Conservation (phyloP, 108 stramenopile genomes). For the Nitzschia inconspicua region DNA sequence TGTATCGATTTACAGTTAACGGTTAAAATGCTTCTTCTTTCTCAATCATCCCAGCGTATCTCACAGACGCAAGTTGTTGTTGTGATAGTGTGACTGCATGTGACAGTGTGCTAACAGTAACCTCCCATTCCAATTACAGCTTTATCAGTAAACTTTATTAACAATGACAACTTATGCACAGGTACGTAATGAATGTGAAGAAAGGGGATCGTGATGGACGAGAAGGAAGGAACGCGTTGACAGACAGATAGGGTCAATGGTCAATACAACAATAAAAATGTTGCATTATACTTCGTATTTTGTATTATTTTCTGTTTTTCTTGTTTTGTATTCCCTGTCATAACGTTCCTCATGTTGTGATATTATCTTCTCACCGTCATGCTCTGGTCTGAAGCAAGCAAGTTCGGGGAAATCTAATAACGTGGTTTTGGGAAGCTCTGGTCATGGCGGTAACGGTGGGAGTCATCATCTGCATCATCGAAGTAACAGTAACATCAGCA, state of each 20-base stretch:
- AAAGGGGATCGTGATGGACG: not conserved
- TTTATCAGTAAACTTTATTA: no score
- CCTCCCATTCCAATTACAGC: no score
- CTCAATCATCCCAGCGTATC: no score
- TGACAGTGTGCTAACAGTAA: no score
- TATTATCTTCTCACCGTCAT: not conserved
- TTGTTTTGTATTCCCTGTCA: not conserved
- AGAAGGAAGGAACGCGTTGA: not conserved
- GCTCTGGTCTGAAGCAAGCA: slow-evolving; percentile 15
- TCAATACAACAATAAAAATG: no score
- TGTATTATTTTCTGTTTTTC: not conserved
- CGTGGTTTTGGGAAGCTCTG: not conserved
- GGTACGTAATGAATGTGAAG: slow-evolving; percentile 4
- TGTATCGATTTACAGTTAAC: no score
- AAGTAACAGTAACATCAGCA: slow-evolving; percentile 35
- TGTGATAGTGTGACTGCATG: no score
- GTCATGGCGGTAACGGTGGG: slow-evolving; percentile 6
- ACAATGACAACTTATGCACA: slow-evolving; percentile 28
- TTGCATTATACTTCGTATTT: not conserved
- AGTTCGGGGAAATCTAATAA: slow-evolving; percentile 11
- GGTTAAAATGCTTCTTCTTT: no score
- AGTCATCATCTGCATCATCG: slow-evolving; percentile 13
- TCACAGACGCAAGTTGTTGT: no score
- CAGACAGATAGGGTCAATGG: not conserved
- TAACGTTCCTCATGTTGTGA: not conserved